These are phyloP conservation scores for Pseudogymnoascus destructans DNA, from an alignment of 2,329 filamentous ascomycete species.

Conservation along the genomic window DNA sequence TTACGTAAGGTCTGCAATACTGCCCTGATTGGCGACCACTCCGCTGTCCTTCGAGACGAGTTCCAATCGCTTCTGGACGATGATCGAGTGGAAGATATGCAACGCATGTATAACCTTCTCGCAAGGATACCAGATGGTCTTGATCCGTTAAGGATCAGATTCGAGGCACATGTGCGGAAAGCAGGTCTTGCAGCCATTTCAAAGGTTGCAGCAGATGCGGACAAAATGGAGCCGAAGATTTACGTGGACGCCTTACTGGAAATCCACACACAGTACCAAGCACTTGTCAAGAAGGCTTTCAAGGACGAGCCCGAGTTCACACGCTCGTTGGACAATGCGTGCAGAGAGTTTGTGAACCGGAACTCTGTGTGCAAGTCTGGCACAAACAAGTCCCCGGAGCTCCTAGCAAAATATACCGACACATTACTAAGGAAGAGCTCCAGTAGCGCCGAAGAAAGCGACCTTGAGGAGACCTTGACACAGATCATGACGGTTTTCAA, in stretches of 20 bases:
- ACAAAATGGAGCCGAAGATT: slow-evolving; percentile 86
- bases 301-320: slow-evolving; percentile 95
- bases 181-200: slow-evolving; percentile 79
- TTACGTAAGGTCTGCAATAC: slow-evolving; percentile 81
- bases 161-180: slow-evolving; percentile 85
- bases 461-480: slow-evolving; percentile 74
- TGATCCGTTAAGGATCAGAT: slow-evolving; percentile 73
- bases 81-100: slow-evolving; percentile 89
- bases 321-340: slow-evolving; percentile 88
- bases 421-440: slow-evolving; percentile 84
- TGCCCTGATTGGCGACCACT: slow-evolving; percentile 82
- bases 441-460: slow-evolving; percentile 84
- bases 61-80: slow-evolving; percentile 91
- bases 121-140: slow-evolving; percentile 82
- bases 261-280: slow-evolving; percentile 86
- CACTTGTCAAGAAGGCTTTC: slow-evolving; percentile 83
- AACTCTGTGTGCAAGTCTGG: slow-evolving; percentile 92
- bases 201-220: slow-evolving; percentile 78
- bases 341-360: slow-evolving; percentile 93
- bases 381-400: slow-evolving; percentile 85
- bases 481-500: slow-evolving; percentile 99
- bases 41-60: slow-evolving; percentile 75
- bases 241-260: slow-evolving; percentile 93
- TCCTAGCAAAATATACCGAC: slow-evolving; percentile 92
- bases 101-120: slow-evolving; percentile 87